Evolutionary conservation across 805 yeast species (phyloP).

Genomic region (Ogataea sp.): DNA sequence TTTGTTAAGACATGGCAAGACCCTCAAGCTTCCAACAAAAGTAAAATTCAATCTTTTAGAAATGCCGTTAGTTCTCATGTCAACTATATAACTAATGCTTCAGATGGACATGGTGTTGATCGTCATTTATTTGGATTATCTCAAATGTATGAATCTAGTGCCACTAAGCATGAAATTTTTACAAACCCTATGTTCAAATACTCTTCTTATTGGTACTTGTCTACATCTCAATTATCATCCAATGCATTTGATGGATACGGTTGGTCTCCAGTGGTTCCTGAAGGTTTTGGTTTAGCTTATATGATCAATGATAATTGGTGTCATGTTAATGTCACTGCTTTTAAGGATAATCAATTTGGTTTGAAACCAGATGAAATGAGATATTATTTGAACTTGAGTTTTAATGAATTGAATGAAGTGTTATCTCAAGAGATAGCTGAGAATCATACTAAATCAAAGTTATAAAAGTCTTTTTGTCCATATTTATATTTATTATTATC

Average conservation of each 20-base stretch:
- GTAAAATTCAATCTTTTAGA: constrained; percentile 61
- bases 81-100: constrained; percentile 64
- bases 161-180: constrained; percentile 59
- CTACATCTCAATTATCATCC: constrained; percentile 85
- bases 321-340: constrained; percentile 77
- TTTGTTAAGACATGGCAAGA: constrained; percentile 74
- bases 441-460: constrained; percentile 15
- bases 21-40: constrained; percentile 37
- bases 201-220: constrained; percentile 77
- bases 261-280: constrained; percentile 90
- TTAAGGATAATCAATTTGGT: constrained; percentile 51
- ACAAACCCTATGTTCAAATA: constrained; percentile 68
- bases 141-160: constrained; percentile 54
- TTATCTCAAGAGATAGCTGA: constrained; percentile 25
- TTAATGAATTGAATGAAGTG: constrained; percentile 70
- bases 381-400: constrained; percentile 66
- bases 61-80: constrained; percentile 71
- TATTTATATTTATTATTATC: too few relatives aligned
- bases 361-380: constrained; percentile 49
- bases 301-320: constrained; percentile 81
- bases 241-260: constrained; percentile 88
- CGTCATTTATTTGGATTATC: constrained; percentile 89
- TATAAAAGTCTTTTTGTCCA: too few relatives aligned
- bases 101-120: constrained; percentile 84
- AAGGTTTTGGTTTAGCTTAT: constrained; percentile 91